Percentiles rank a stretch among this genome's conserved stretches.
Evolutionary conservation across 805 yeast species (phyloP).

Genomic region (Myxozyma vanderwaltii): DNA sequence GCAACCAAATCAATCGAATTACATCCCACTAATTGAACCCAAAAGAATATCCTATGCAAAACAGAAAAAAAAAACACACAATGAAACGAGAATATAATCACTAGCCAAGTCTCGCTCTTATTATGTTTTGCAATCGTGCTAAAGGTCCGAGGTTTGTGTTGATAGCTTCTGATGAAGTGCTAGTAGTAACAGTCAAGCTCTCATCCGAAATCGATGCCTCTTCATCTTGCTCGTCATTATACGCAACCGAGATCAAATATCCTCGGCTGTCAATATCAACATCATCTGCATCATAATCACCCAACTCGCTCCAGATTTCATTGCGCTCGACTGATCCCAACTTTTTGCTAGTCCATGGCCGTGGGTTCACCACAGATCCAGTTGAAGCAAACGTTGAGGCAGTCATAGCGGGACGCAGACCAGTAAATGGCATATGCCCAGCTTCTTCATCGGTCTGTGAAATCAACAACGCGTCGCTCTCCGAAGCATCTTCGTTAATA

Average conservation of each 20-base stretch:
- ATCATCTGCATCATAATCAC: conserved; percentile 27
- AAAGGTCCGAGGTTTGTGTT: neutral
- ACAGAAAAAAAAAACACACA: neutral
- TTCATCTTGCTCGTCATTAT: conserved; percentile 22
- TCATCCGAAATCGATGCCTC: conserved; percentile 30
- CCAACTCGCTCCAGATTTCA: conserved; percentile 33
- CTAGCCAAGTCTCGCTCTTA: conserved; percentile 14
- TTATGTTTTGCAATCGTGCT: conserved; percentile 20
- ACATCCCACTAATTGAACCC: neutral
- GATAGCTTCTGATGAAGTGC: conserved; percentile 3
- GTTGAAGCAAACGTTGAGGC: conserved; percentile 3
- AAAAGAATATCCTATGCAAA: neutral
- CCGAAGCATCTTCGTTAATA: conserved; percentile 23
- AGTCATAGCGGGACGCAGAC: conserved; percentile 2
- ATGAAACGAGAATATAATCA: neutral
- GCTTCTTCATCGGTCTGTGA: conserved; percentile 19
- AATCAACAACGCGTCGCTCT: conserved; percentile 20
- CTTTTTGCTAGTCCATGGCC: conserved; percentile 31
- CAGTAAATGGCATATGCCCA: conserved; percentile 3
- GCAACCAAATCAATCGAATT: neutral
- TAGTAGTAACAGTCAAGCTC: conserved; percentile 23
- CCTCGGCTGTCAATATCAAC: conserved; percentile 15
- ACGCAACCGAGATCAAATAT: conserved; percentile 23
- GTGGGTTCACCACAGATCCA: neutral
- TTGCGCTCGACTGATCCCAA: conserved; percentile 27